Evolutionary conservation across 2,329 filamentous ascomycete species (phyloP), one percentile per base, ranked within the genome.

Genomic region (Dryadomyces quercus-mongolicae): DNA sequence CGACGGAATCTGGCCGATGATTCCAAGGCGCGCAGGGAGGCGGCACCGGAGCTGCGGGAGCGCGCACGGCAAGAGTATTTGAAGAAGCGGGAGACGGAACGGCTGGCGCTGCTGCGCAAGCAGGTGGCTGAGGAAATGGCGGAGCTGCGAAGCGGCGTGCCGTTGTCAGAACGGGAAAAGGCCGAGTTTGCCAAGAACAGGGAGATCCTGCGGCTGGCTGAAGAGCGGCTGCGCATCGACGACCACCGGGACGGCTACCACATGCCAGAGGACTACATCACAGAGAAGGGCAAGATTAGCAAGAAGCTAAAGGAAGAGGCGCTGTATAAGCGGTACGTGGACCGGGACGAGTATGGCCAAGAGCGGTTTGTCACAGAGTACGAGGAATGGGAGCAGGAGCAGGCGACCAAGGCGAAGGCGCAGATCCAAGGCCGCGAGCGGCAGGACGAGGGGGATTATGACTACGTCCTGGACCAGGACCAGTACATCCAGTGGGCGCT

Each of bases 211-310:
- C 78, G 84, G 40, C 74, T 95, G 45, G 88, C 89, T 1, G 88
- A 96, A 69, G 89, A 94, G 66, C 79, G 92, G 21, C 73, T 92
- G 54, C 80, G 81, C 46, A 95, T 98, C 59, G 91, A 97, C 65
- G 92, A 97, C 61, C 84, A 95, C 66, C 80, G 85, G 20, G 91
- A 96, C 71, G 92, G 92, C 2, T 98, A 97, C 69, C 79, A 85
- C 60, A 84, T 98, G 72, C 93, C 92, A 0, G 91, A 96, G 59
- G 90, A 96, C 66, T 95, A 95, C 65, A 92, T 95, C 58, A 95
- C 88, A 0, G 90, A 94, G 66, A 91, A 92, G 69, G 90, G 89
- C 21, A 93, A 94, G 64, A 84, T 95, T 58, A 87, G 95, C 65
- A 78, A 78, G 61, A 90, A 86, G 66, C 86, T 87, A 66, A 97